Evolutionary conservation across 2,329 filamentous ascomycete species (phyloP).

Genomic region (Pseudomassariella vexata): DNA sequence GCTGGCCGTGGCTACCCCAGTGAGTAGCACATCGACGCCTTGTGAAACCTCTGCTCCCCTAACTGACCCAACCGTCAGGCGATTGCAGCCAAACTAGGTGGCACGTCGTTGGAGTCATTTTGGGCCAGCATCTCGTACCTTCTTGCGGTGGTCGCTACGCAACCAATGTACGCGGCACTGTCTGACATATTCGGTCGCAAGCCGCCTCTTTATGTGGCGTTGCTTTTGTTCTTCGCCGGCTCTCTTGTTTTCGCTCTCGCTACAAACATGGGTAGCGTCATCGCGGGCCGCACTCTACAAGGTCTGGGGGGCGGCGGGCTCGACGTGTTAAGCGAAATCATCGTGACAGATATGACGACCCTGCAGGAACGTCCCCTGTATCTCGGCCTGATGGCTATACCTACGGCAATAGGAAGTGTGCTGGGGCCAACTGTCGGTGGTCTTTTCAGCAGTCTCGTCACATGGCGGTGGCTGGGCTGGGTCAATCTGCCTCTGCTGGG

Average conservation of each 20-base stretch:
- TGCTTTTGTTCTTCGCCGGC: constrained; percentile 28
- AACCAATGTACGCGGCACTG: constrained; percentile 19
- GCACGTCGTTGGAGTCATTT: constrained; percentile 19
- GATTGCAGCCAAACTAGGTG: constrained; percentile 16
- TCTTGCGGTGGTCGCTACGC: constrained; percentile 17
- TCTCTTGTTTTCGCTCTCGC: constrained; percentile 24
- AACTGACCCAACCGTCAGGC: constrained; percentile 6
- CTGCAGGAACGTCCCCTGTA: constrained; percentile 23
- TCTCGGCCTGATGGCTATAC: constrained; percentile 18
- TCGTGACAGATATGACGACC: constrained; percentile 27
- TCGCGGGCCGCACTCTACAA: constrained; percentile 20
- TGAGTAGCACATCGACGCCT: no score
- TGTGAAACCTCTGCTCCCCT: no score
- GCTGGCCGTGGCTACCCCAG: constrained; percentile 1
- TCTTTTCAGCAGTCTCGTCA: constrained; percentile 16
- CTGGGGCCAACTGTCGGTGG: constrained; percentile 23
- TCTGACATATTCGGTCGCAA: constrained; percentile 27
- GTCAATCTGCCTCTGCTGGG: constrained; percentile 22
- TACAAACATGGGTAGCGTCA: constrained; percentile 16
- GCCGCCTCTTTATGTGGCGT: constrained; percentile 19
- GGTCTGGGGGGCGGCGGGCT: constrained; percentile 25
- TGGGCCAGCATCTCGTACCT: constrained; percentile 28
- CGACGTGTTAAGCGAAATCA: constrained; percentile 23
- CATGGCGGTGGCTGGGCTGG: constrained; percentile 25
- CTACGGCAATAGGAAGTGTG: constrained; percentile 21